Base-by-base conservation (phyloP, 2,329 filamentous ascomycete species). In the Penicillium sclerotiorum region DNA sequence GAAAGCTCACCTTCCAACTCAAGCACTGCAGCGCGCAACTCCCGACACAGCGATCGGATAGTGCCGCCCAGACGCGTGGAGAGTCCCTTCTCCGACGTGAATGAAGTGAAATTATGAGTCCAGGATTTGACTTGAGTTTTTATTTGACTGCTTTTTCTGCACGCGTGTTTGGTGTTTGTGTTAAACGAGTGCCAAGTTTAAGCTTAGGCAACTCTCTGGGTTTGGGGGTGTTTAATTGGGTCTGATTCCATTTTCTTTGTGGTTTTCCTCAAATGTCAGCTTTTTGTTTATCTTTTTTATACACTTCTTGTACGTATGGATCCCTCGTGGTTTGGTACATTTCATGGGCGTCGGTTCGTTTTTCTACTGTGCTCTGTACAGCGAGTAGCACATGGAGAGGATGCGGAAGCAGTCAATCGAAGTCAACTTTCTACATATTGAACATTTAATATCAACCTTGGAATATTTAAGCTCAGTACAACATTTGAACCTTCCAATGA, bases 31-130 rank as follows among this genome's bases (percentile, higher is more conserved):
- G n/a, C 59, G 57, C 27, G 68, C 15, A 67, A 62, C 45, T 62
- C 66, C 25, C 28, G 40, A 15, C 40, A 43, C 40, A 67, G 51
- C 59, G 64, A 49, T 59, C 66, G 56, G 55, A 62, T 50, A 43
- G 63, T 58, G 22, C 64, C 57, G 35, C 55, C 55, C 30, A n/a
- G n/a, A n/a, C 67, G 65, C 50, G 69, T 64, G 36, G 64, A 66
- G 52, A 75, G 73, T 51, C 73, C 73, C 5, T 76, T 76, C 55
- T 74, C 72, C 13, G 73, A 76, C 51, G 65, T 64, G 15, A 72
- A 76, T 55, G 73, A 75, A 59, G 64, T 76, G 36, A 67, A 68
- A 69, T 69, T 48, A 66, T 45, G 43, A 36, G 42, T 43, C 33
- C 22, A 15, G 17, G 17, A 21, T 47, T 36, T 45, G 33, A 39